Evolutionary conservation across 2,329 filamentous ascomycete species (phyloP).

Genomic region (Niveomyces coronatus): DNA sequence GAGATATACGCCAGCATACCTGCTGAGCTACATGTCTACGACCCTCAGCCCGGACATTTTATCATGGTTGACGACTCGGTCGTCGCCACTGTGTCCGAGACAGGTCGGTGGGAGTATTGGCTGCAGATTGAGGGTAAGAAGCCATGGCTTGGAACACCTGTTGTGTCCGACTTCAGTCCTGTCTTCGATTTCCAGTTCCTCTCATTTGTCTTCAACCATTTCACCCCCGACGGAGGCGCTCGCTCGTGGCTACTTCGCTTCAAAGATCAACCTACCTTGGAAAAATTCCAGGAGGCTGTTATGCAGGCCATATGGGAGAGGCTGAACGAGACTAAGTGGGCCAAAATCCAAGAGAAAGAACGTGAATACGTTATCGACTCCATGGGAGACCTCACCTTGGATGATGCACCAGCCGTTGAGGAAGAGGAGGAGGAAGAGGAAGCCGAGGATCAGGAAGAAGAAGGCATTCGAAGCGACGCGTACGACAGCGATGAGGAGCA

Average conservation of each 20-base stretch:
- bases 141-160: constrained; percentile 77
- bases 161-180: constrained; percentile 87
- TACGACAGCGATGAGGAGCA: constrained; percentile 64
- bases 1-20: constrained; percentile 66
- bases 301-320: constrained; percentile 98
- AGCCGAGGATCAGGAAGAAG: constrained; percentile 44
- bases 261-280: constrained; percentile 68
- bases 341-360: constrained; percentile 83
- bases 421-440: constrained; percentile 40
- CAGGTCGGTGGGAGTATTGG: constrained; percentile 93
- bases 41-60: constrained; percentile 80
- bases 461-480: constrained; percentile 58
- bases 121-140: constrained; percentile 69
- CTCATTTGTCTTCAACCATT: constrained; percentile 99
- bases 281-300: constrained; percentile 83
- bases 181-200: constrained; percentile 98
- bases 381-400: constrained; percentile 89
- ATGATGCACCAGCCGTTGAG: constrained; percentile 49
- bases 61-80: constrained; percentile 67
- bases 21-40: constrained; percentile 87
- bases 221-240: constrained; percentile 74
- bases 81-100: constrained; percentile 70
- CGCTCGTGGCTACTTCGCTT: constrained; percentile 95
- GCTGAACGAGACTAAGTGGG: constrained; percentile 88
- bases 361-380: constrained; percentile 91